Base-by-base conservation (phyloP, 208 protist genomes). In the Leishmania martiniquensis region DNA sequence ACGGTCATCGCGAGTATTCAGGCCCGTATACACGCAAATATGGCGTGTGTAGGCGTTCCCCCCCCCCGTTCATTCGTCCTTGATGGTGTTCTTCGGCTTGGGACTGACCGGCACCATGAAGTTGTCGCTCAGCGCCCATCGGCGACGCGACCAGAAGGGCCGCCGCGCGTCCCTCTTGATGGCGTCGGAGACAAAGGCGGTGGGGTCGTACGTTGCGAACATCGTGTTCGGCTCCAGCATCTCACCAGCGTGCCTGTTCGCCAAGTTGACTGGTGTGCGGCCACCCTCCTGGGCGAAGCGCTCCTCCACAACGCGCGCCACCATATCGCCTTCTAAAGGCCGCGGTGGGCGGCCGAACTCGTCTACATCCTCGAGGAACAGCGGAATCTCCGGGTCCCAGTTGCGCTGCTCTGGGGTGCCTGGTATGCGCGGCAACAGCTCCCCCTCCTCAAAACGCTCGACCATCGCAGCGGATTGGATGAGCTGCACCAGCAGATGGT, bases 61-160 rank as follows among this genome's bases (percentile, higher is more conserved):
- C 51, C 22, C 47, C 34, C 2, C 51, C 22, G 17, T 22, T 74
- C 89, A 97, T 75, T 97, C 93, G 70, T 95, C 91, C 73, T 88
- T 91, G 76, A 97, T 97, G 57, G 93, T 97, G 81, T 97, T 97
- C 85, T 95, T 97, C 47, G 91, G 76, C 82, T 95, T 93, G 1
- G 90, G 90, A 71, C 87, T 93, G 76, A 92, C 86, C 22, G 91
- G 90, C 66, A 97, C 90, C 80, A 97, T 89, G 66, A 97, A 97
- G 54, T 90, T 92, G 73, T 96, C 91, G n/a, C 82, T 91, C 49
- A 97, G 81, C 39, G 90, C 87, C 92, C 93, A 97, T 52, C 91
- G 93, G 37, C 90, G 90, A 37, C 93, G 78, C n/a, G 91, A 95
- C 93, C 91, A 96, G 76, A 85, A 92, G 12, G 93, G 91, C 57